Percentiles rank a stretch among this genome's conserved stretches.
phyloP scores from a whole-genome alignment of 441 rosid genomes.

The Croton laevigatus region DNA sequence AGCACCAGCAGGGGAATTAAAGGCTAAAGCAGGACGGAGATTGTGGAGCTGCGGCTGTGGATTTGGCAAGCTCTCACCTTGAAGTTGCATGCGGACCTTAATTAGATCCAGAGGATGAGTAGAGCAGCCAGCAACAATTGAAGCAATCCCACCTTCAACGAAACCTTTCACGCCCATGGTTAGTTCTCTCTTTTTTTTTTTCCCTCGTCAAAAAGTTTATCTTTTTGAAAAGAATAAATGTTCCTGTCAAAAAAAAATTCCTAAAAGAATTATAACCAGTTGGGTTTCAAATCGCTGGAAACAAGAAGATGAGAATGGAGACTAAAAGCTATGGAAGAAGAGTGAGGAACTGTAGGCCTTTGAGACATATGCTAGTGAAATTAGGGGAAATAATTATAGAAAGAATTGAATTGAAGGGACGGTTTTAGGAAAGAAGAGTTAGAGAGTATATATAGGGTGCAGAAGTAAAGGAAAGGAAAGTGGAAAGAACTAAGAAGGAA shows the following conservation, averaged over 20 bases:
- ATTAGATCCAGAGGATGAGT: slow-evolving; percentile 87
- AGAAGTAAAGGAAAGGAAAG: neutral
- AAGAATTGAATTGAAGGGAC: neutral
- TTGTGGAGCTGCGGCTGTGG: slow-evolving; percentile 24
- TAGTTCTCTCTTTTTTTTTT: neutral
- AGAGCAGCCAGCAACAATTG: slow-evolving; percentile 79
- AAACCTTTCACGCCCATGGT: slow-evolving; percentile 72
- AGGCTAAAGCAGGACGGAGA: slow-evolving; percentile 61
- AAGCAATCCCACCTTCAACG: slow-evolving; percentile 76
- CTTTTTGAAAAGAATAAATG: neutral
- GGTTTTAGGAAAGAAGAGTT: neutral
- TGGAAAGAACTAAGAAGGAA: neutral
- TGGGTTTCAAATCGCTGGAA: slow-evolving; percentile 52
- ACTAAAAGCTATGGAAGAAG: slow-evolving; percentile 55
- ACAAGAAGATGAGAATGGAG: slow-evolving; percentile 58
- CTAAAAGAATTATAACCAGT: slow-evolving; percentile 9
- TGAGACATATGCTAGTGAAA: slow-evolving; percentile 51
- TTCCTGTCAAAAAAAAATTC: neutral
- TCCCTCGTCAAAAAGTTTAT: neutral
- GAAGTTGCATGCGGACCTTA: slow-evolving; percentile 87
- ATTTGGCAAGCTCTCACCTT: slow-evolving; percentile 48
- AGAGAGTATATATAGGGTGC: neutral
- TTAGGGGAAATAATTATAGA: neutral
- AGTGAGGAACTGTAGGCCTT: slow-evolving; percentile 57
- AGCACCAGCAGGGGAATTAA: slow-evolving; percentile 33